These are phyloP conservation scores for Protomyces pachydermus DNA, from an alignment of 1,139 yeast genomes.

Conservation along the genomic window DNA sequence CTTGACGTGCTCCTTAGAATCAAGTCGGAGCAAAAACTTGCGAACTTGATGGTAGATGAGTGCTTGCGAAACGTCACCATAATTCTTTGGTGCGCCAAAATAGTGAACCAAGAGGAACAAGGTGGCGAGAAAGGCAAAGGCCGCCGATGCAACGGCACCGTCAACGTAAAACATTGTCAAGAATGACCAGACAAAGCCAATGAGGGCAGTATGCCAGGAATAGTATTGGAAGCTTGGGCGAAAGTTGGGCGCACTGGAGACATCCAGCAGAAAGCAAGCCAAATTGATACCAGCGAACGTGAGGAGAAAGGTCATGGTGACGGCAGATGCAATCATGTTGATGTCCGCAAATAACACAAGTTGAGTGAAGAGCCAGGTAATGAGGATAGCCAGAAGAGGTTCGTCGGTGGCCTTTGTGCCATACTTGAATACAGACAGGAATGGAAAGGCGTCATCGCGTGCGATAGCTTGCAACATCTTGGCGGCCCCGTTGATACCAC, in stretches of 20 bases:
- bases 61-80: conserved; percentile 73
- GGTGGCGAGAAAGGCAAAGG: conserved; percentile 59
- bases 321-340: conserved; percentile 87
- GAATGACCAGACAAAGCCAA: conserved; percentile 65
- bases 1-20: conserved; percentile 75
- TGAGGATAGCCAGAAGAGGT: conserved; percentile 58
- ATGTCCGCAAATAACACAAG: conserved; percentile 79
- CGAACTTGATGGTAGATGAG: conserved; percentile 93
- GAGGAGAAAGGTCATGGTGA: conserved; percentile 94
- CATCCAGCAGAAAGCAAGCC: conserved; percentile 80
- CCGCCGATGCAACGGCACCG: conserved; percentile 75
- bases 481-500: conserved; percentile 94
- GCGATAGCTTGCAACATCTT: conserved; percentile 86
- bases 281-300: conserved; percentile 89
- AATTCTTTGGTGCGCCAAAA: conserved; percentile 85
- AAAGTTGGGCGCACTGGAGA: conserved; percentile 94
- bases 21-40: conserved; percentile 69
- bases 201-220: conserved; percentile 70
- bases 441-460: conserved; percentile 77
- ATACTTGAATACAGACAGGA: conserved; percentile 55
- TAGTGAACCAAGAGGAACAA: conserved; percentile 78
- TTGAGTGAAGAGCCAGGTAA: conserved; percentile 81
- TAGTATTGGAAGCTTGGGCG: conserved; percentile 90
- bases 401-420: conserved; percentile 46
- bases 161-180: conserved; percentile 92